Percentiles rank a stretch among this genome's conserved stretches.
Conservation (phyloP, 805 yeast species). For the Wickerhamiella brachini region DNA sequence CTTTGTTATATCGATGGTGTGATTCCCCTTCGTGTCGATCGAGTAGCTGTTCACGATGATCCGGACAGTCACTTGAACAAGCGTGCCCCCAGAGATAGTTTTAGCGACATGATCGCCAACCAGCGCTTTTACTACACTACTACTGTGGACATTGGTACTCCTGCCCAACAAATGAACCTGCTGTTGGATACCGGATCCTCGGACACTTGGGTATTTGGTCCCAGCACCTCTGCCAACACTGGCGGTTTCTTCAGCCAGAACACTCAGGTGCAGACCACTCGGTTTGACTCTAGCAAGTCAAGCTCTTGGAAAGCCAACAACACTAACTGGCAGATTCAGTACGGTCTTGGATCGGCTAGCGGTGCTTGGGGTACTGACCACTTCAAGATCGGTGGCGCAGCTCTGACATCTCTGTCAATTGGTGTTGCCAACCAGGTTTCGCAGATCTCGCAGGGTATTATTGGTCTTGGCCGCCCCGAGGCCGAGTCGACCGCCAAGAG, state of each 20-base stretch:
- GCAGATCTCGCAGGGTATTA: slow-evolving; percentile 47
- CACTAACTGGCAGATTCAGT: slow-evolving; percentile 24
- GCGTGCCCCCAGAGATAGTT: neutral
- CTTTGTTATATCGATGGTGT: slow-evolving; percentile 2
- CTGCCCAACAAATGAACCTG: slow-evolving; percentile 39
- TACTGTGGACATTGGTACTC: slow-evolving; percentile 38
- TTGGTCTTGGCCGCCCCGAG: slow-evolving; percentile 33
- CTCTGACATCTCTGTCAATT: slow-evolving; percentile 43
- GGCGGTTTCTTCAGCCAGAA: slow-evolving; percentile 2
- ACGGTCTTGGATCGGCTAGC: slow-evolving; percentile 36
- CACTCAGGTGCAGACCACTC: slow-evolving; percentile 7
- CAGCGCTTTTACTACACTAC: slow-evolving; percentile 25
- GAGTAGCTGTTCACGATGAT: neutral
- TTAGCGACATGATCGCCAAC: slow-evolving; percentile 17
- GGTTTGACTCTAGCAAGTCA: slow-evolving; percentile 20
- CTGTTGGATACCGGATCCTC: slow-evolving; percentile 67
- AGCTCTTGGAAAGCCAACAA: slow-evolving; percentile 19
- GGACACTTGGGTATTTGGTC: slow-evolving; percentile 51
- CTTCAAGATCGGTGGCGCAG: slow-evolving; percentile 39
- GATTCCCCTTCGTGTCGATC: neutral
- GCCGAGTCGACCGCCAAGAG: slow-evolving; percentile 33
- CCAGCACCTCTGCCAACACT: slow-evolving; percentile 15
- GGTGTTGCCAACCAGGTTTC: slow-evolving; percentile 57
- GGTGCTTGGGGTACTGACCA: slow-evolving; percentile 56
- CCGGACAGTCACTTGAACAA: neutral